Conservation (phyloP, 2,329 filamentous ascomycete genomes). For the Arthrocladium fulminans region DNA sequence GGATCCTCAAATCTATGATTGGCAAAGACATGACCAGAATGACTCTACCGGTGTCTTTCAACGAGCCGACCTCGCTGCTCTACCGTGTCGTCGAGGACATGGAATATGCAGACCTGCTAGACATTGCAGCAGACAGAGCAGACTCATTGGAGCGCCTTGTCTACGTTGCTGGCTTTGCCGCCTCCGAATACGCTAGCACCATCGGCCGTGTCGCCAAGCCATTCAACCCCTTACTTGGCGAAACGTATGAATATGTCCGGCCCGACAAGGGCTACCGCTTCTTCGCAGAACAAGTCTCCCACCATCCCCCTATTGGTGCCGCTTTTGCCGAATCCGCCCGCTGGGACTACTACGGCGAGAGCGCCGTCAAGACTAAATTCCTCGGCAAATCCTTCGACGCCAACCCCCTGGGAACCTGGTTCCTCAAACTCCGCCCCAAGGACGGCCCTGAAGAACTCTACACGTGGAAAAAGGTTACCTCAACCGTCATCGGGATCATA, state of each 20-base stretch:
- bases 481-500: constrained; percentile 95
- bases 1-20: constrained; percentile 98
- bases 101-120: constrained; percentile 91
- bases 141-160: constrained; percentile 88
- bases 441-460: constrained; percentile 77
- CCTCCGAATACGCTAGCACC: constrained; percentile 92
- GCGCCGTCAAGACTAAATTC: constrained; percentile 90
- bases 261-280: constrained; percentile 97
- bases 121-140: constrained; percentile 71
- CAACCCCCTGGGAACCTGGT: constrained; percentile 94
- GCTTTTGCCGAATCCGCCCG: constrained; percentile 84
- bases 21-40: constrained; percentile 99
- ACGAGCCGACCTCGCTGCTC: constrained; percentile 90
- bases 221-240: constrained; percentile 91
- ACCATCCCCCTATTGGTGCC: constrained; percentile 90
- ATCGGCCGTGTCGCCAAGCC: constrained; percentile 96
- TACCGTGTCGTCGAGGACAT: constrained; percentile 95
- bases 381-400: constrained; percentile 97
- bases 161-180: constrained; percentile 91
- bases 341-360: constrained; percentile 97
- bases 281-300: constrained; percentile 96
- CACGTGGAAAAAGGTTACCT: constrained; percentile 98
- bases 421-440: constrained; percentile 70
- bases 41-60: constrained; percentile 96
- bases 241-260: constrained; percentile 92